phyloP scores from a whole-genome alignment of 1,284 basidiomycete genomes.

The Agaricales sp. region DNA sequence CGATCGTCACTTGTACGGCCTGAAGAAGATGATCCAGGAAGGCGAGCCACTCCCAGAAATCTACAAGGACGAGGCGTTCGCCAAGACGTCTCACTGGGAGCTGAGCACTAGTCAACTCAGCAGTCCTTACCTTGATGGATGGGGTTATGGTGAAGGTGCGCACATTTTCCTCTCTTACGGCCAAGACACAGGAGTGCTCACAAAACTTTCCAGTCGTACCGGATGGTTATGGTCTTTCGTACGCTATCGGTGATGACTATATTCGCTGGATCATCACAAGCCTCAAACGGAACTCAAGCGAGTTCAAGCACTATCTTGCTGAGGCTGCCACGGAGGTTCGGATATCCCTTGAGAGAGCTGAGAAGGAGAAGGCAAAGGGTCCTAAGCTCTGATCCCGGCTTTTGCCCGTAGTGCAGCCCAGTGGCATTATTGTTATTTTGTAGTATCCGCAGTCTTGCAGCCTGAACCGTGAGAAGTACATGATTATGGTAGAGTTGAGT shows the following conservation, averaged over 20 bases:
- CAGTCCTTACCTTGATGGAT: slow-evolving; percentile 79
- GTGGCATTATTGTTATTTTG: no score
- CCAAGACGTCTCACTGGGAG: slow-evolving; percentile 80
- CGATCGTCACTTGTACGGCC: slow-evolving; percentile 90
- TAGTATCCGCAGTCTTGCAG: no score
- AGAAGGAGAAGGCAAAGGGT: background rate
- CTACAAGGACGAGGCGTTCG: slow-evolving; percentile 72
- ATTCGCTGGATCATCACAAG: slow-evolving; percentile 93
- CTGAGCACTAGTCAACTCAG: slow-evolving; percentile 87
- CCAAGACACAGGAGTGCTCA: background rate
- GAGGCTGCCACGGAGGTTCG: slow-evolving; percentile 75
- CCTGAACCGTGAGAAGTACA: no score
- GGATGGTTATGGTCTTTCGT: slow-evolving; percentile 91
- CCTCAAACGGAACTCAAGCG: slow-evolving; percentile 52
- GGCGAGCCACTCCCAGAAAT: slow-evolving; percentile 73
- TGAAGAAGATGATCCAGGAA: slow-evolving; percentile 75
- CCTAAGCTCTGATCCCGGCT: background rate
- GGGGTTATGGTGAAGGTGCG: slow-evolving; percentile 95
- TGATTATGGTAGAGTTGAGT: no score
- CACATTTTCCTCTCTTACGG: slow-evolving; percentile 6
- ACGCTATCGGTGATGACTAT: slow-evolving; percentile 82
- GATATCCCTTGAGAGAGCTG: slow-evolving; percentile 65
- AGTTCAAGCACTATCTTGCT: slow-evolving; percentile 62
- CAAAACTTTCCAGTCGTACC: slow-evolving; percentile 52
- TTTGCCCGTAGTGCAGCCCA: no score